These are phyloP conservation scores for Laguncularia racemosa DNA, from an alignment of 345 rosid genomes.

Conservation along the genomic window DNA sequence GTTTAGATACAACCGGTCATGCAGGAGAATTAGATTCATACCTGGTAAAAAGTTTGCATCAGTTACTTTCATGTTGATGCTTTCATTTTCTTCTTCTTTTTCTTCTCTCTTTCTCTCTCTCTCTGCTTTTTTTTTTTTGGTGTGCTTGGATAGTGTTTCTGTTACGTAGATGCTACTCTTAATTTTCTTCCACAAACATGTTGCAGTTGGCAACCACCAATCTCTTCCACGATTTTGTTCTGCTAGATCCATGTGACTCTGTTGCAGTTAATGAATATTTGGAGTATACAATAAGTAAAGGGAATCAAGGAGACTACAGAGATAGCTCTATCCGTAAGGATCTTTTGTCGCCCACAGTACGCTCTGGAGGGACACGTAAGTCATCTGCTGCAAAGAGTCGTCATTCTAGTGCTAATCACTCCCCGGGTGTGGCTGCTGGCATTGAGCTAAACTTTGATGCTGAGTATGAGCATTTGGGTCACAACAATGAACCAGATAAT, in stretches of 20 bases:
- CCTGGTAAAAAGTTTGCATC: constrained; percentile 50
- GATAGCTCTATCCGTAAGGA: constrained; percentile 42
- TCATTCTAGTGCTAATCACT: constrained; percentile 26
- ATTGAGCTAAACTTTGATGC: constrained; percentile 23
- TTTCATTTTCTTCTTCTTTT: no score
- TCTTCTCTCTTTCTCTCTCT: neutral
- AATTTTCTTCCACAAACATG: constrained; percentile 12
- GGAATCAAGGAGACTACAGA: constrained; percentile 28
- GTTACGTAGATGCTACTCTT: constrained; percentile 6
- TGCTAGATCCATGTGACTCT: constrained; percentile 77
- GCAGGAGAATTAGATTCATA: constrained; percentile 83
- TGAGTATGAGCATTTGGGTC: constrained; percentile 22
- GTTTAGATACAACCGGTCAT: constrained; percentile 67
- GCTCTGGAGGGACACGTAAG: constrained; percentile 47
- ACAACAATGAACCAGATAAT: constrained; percentile 26
- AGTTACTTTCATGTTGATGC: no score
- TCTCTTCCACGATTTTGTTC: constrained; percentile 77
- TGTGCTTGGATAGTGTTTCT: constrained; percentile 3
- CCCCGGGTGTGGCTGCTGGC: constrained; percentile 32
- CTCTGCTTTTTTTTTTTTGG: constrained; percentile 7
- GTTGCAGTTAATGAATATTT: constrained; percentile 48
- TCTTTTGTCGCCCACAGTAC: constrained; percentile 48
- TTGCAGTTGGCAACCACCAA: constrained; percentile 81
- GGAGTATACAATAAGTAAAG: constrained; percentile 33
- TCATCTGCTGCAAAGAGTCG: constrained; percentile 53